Percentiles rank a stretch among this genome's conserved stretches.
Conservation (phyloP, 169 alveolate genomes). For the Ichthyophthirius multifiliis region DNA sequence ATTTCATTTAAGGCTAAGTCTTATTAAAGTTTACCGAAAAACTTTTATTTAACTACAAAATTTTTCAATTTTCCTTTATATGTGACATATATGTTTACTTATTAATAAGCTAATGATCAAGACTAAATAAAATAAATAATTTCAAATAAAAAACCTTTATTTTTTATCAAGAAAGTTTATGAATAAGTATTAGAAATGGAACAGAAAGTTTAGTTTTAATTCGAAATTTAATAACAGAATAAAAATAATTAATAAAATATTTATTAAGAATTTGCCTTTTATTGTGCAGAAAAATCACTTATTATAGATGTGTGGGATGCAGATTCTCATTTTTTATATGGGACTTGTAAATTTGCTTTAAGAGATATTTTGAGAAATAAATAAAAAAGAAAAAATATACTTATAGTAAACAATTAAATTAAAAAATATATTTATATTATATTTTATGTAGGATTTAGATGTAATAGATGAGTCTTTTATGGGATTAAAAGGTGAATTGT, state of each 20-base stretch:
- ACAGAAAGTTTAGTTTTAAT: too few species aligned
- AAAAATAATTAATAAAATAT: not conserved
- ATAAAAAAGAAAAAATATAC: not conserved
- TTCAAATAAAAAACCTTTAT: not conserved
- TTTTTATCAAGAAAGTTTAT: not conserved
- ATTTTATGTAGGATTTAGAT: not conserved
- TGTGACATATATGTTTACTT: not conserved
- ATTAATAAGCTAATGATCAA: not conserved
- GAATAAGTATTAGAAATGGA: not conserved
- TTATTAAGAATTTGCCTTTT: not conserved
- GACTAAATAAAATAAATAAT: not conserved
- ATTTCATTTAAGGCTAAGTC: not conserved
- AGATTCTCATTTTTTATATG: not conserved
- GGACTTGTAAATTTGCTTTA: not conserved
- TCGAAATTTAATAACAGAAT: too few species aligned
- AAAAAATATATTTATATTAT: too few species aligned
- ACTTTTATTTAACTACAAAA: not conserved
- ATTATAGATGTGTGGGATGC: not conserved
- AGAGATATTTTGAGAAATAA: not conserved
- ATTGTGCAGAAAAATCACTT: not conserved
- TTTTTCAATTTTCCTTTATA: not conserved
- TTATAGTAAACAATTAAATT: not conserved
- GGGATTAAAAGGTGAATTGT: not conserved
- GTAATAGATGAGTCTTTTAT: not conserved
- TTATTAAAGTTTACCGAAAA: not conserved